Percentiles rank a stretch among this genome's conserved stretches.
phyloP scores from a whole-genome alignment of 345 rosid genomes.

The Eucalyptus guilfoylei region DNA sequence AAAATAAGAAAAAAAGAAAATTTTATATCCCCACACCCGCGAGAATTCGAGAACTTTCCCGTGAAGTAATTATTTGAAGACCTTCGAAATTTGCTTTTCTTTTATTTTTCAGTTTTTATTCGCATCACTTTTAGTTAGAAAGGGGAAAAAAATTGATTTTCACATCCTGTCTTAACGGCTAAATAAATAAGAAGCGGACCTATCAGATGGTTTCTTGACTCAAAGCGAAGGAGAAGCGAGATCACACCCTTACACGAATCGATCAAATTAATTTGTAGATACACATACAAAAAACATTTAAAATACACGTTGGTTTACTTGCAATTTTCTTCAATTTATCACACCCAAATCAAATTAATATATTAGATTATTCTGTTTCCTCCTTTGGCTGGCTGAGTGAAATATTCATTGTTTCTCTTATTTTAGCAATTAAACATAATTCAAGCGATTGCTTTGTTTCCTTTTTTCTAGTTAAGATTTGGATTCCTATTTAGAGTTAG shows the following conservation, averaged over 20 bases:
- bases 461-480: not conserved
- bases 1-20: no score
- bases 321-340: not conserved
- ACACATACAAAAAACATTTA: not conserved
- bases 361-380: not conserved
- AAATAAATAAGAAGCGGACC: not conserved
- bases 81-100: not conserved
- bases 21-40: no score
- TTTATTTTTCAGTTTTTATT: not conserved
- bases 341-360: not conserved
- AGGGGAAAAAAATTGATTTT: not conserved
- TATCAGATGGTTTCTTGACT: not conserved
- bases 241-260: no score
- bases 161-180: not conserved
- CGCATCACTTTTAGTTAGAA: not conserved
- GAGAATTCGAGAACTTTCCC: constrained; percentile 10
- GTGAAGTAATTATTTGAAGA: not conserved
- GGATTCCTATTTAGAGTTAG: not conserved
- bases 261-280: not conserved
- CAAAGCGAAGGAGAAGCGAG: not conserved
- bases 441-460: not conserved
- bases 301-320: not conserved
- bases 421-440: not conserved
- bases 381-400: not conserved
- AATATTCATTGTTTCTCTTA: no score